Evolutionary conservation across 768 basidiomycete species (phyloP).

Genomic region (Boletus rubescentipes): DNA sequence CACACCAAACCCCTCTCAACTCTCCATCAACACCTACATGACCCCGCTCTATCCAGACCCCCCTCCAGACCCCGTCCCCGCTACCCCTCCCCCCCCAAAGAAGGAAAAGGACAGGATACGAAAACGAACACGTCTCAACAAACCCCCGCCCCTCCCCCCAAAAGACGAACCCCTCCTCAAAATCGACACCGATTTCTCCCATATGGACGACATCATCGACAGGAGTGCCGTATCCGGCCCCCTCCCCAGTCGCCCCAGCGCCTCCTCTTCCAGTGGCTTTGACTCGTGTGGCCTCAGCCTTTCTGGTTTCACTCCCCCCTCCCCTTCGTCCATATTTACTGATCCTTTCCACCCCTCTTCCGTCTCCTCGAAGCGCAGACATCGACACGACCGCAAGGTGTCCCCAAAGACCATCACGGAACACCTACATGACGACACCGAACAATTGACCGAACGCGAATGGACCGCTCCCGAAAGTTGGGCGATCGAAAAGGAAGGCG

Average conservation of each 20-base stretch:
- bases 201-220: constrained; percentile 84
- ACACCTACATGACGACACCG: constrained; percentile 8
- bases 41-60: not conserved
- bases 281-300: constrained; percentile 36
- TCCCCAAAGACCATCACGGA: constrained; percentile 48
- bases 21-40: constrained; percentile 24
- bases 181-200: constrained; percentile 38
- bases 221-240: constrained; percentile 8
- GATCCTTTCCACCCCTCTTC: constrained; percentile 36
- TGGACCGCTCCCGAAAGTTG: constrained; percentile 81
- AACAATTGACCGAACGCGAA: constrained; percentile 28
- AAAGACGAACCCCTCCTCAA: constrained; percentile 30
- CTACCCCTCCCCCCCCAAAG: constrained; percentile 18
- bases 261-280: constrained; percentile 15
- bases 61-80: constrained; percentile 5
- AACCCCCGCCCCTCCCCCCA: constrained; percentile 15
- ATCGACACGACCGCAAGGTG: constrained; percentile 38
- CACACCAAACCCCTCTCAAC: constrained; percentile 36
- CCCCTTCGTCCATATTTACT: constrained; percentile 34
- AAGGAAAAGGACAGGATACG: constrained; percentile 27
- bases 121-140: constrained; percentile 24
- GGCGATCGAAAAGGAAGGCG: constrained; percentile 58
- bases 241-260: constrained; percentile 17
- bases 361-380: constrained; percentile 22
- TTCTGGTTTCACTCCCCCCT: constrained; percentile 42